Conservation (phyloP, 371 early-diverging fungal genomes). For the Zychaea mexicana region DNA sequence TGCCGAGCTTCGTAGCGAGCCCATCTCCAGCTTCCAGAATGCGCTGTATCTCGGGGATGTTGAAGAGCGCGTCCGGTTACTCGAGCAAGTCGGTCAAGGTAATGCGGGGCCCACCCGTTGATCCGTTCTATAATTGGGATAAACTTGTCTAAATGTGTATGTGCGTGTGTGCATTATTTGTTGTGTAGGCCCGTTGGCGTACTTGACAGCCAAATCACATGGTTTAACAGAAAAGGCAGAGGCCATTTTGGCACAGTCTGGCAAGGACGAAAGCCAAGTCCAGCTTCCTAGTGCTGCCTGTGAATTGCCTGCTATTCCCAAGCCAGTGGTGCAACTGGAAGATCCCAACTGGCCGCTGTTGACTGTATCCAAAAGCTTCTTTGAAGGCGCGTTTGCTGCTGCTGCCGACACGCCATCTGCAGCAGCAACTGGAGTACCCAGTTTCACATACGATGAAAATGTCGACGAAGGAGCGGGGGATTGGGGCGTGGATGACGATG, state of each 20-base stretch:
- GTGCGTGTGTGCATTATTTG: too few species aligned
- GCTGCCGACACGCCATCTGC: slow-evolving; percentile 25
- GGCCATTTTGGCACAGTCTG: slow-evolving; percentile 72
- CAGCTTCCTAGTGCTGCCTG: slow-evolving; percentile 46
- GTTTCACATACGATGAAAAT: slow-evolving; percentile 48
- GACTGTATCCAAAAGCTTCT: slow-evolving; percentile 69
- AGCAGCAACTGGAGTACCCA: slow-evolving; percentile 32
- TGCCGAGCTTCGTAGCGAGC: slow-evolving; percentile 79
- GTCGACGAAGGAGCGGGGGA: slow-evolving; percentile 62
- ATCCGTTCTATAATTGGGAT: too few species aligned
- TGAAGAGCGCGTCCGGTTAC: slow-evolving; percentile 79
- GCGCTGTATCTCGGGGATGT: slow-evolving; percentile 86
- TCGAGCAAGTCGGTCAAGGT: slow-evolving; percentile 85
- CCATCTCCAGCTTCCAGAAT: slow-evolving; percentile 87
- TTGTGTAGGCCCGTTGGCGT: slow-evolving; percentile 79
- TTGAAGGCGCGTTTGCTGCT: slow-evolving; percentile 61
- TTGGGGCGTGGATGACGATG: slow-evolving; percentile 73
- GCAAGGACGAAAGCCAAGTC: slow-evolving; percentile 64
- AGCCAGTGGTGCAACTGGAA: slow-evolving; percentile 66
- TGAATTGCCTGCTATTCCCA: slow-evolving; percentile 59
- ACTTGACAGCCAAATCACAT: slow-evolving; percentile 86
- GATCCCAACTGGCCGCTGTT: slow-evolving; percentile 90
- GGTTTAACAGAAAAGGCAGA: slow-evolving; percentile 85
- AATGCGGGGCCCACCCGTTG: too few species aligned
- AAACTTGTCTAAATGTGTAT: background rate